Base-by-base conservation (phyloP, 2,329 filamentous ascomycete genomes). In the Zymoseptoria passerinii region DNA sequence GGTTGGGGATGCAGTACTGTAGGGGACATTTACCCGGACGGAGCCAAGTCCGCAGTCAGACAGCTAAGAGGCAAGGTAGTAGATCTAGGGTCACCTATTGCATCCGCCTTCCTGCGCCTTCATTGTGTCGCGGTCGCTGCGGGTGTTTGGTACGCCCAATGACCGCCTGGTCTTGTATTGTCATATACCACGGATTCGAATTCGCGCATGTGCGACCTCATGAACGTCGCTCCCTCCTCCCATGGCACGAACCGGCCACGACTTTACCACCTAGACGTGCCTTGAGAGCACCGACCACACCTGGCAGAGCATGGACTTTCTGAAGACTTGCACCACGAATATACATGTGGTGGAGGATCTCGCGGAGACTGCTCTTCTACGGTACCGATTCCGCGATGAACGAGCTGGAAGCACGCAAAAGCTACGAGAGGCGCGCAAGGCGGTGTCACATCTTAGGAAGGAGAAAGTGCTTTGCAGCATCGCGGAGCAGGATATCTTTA, bases 271-370 rank as follows among this genome's bases (percentile, higher is more conserved):
- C 63, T 58, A 52, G 58, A 68, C 62, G 63, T 68, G 16, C 65
- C 65, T 48, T 68, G 58, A 61, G 57, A 53, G 35, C 27, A 23
- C 20, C 29, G 23, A n/a, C 28, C 18, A 44, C 13, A 50, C 16
- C 52, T 53, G 56, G 61, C 44, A 55, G 50, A 61, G 61, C 58
- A 73, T 73, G 69, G 71, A 73, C 59, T 69, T 71, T 58, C 59
- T 72, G 54, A 71, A 67, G 58, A 57, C 61, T 49, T 73, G 70
- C 65, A 65, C 60, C 28, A 72, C 71, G 23, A 72, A 73, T 53
- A 65, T 70, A 51, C 64, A 71, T 52, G 58, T 62, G 18, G 58
- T 71, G 27, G 61, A 60, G 13, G 61, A 62, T 48, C 29, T 65
- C 2, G 49, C 51, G 13, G 49, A 57, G 40, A 61, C 61, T n/a